phyloP scores from a whole-genome alignment of 2,329 filamentous ascomycete species.

The Fragosphaeria purpurea region DNA sequence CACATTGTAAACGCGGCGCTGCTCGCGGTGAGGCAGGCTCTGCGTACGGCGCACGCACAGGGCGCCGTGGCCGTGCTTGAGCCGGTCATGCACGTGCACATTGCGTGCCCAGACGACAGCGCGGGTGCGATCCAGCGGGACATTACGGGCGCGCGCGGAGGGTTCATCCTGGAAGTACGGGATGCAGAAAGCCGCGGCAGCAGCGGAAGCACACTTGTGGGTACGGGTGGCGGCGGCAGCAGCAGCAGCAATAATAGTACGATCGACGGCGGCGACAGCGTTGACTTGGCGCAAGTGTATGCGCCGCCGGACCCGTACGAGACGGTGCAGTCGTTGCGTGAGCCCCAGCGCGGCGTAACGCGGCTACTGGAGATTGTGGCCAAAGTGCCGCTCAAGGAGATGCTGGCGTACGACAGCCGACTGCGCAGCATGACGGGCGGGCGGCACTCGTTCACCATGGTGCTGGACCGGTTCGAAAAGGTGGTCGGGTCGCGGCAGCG shows the following conservation, averaged over 20 bases:
- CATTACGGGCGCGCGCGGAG: conserved; percentile 63
- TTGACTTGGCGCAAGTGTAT: conserved; percentile 71
- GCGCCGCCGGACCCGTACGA: conserved; percentile 77
- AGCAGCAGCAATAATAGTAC: conserved; percentile 26
- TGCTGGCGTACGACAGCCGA: conserved; percentile 89
- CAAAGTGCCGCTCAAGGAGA: conserved; percentile 86
- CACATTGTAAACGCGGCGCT: conserved; percentile 55
- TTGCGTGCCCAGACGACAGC: conserved; percentile 72
- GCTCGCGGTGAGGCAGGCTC: conserved; percentile 55
- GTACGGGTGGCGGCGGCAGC: conserved; percentile 17
- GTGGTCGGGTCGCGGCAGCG: conserved; percentile 47
- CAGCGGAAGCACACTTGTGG: conserved; percentile 12
- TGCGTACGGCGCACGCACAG: conserved; percentile 49
- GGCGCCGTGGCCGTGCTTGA: conserved; percentile 70
- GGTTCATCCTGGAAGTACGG: conserved; percentile 64
- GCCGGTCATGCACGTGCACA: conserved; percentile 84
- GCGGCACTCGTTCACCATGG: conserved; percentile 52
- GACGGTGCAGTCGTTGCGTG: conserved; percentile 45
- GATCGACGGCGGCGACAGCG: conserved; percentile 23
- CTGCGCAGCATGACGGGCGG: conserved; percentile 82
- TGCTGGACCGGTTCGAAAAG: conserved; percentile 46
- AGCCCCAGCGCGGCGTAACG: conserved; percentile 35
- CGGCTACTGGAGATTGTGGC: conserved; percentile 62
- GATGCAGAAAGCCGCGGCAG: conserved; percentile 33
- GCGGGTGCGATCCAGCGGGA: conserved; percentile 78